Evolutionary conservation across 73 alveolate species (phyloP).

Genomic region (Tetrahymena malaccensis): DNA sequence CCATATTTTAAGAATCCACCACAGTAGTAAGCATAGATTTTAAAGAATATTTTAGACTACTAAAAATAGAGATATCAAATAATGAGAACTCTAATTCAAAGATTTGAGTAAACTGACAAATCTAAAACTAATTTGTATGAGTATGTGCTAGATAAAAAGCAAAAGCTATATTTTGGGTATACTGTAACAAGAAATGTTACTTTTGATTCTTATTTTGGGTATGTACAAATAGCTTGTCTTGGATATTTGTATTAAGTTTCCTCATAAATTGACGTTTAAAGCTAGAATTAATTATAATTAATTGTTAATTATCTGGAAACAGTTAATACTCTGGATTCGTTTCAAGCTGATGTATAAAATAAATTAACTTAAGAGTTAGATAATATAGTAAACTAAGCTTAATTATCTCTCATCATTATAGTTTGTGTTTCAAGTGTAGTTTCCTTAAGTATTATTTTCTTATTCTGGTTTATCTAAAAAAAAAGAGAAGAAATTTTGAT

Average conservation of each 20-base stretch:
- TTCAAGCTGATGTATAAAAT: not conserved
- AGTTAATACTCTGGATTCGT: not conserved
- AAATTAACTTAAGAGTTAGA: not conserved
- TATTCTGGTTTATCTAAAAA: not conserved
- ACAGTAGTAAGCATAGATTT: not conserved
- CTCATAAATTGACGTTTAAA: not conserved
- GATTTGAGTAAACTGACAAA: not conserved
- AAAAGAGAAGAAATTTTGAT: not conserved
- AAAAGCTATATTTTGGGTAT: not conserved
- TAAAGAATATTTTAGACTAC: not conserved
- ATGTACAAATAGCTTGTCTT: not conserved
- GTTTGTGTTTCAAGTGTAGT: not conserved
- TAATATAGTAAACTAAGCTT: not conserved
- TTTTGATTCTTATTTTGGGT: not conserved
- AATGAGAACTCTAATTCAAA: not conserved
- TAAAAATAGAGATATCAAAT: not conserved
- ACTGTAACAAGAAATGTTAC: not conserved
- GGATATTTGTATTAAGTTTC: not conserved
- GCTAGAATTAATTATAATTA: not conserved
- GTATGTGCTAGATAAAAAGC: not conserved
- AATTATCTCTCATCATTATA: not conserved
- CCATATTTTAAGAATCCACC: not conserved
- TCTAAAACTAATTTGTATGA: not conserved
- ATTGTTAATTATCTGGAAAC: not conserved
- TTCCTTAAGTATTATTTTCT: not conserved